phyloP scores from a whole-genome alignment of 306 rosid species.

The Trifolium dubium region DNA sequence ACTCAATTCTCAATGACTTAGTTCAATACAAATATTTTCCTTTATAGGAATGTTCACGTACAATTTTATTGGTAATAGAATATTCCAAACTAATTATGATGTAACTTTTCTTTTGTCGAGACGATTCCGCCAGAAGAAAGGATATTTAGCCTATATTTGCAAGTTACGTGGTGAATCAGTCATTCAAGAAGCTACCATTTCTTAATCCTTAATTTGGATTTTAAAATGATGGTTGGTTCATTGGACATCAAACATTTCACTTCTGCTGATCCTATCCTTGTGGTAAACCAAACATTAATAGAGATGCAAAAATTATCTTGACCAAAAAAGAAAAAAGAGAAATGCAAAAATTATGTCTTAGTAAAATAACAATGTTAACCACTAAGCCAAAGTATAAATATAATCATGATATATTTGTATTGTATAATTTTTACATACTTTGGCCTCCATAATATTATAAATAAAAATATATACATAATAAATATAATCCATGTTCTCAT shows the following conservation, averaged over 20 bases:
- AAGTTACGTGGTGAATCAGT: constrained; percentile 12
- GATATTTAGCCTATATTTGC: not conserved
- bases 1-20: no score
- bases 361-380: no score
- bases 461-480: no score
- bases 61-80: not conserved
- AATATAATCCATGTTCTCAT: no score
- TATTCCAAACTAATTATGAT: not conserved
- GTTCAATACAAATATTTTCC: no score
- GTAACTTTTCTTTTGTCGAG: not conserved
- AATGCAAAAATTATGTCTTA: no score
- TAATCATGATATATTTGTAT: no score
- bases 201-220: not conserved
- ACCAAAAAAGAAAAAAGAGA: no score
- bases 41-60: not conserved
- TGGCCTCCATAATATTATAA: no score
- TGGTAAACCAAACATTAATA: not conserved
- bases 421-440: no score
- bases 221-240: not conserved
- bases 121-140: not conserved
- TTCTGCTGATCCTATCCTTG: not conserved
- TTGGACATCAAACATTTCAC: not conserved
- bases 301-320: no score
- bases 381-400: no score
- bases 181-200: constrained; percentile 5